A percentile compares a stretch with the other conserved stretches of the same genome.
phyloP scores from a whole-genome alignment of 129 eudicot genomes.

The Arctium minus region DNA sequence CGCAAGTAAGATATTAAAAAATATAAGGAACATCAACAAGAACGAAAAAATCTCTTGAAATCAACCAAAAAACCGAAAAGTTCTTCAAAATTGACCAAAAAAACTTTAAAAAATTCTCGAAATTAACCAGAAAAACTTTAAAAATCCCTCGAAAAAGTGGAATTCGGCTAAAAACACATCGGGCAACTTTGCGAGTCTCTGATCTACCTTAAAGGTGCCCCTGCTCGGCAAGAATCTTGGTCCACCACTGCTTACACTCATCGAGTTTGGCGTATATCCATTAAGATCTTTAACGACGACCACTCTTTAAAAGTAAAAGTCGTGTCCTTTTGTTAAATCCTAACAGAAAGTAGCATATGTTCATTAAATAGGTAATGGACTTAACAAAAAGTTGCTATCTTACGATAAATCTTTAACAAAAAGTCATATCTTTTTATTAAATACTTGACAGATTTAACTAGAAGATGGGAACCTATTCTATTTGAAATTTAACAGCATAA shows the following conservation, averaged over 20 bases:
- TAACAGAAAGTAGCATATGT: not conserved
- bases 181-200: too few relatives aligned
- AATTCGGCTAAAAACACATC: too few relatives aligned
- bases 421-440: not conserved
- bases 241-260: not conserved
- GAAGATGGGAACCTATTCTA: not conserved
- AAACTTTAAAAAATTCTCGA: too few relatives aligned
- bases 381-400: not conserved
- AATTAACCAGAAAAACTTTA: too few relatives aligned
- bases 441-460: not conserved
- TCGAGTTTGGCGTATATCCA: not conserved
- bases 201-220: too few relatives aligned
- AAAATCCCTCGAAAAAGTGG: too few relatives aligned
- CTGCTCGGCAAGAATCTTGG: too few relatives aligned
- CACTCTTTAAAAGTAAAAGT: not conserved
- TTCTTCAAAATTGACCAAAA: too few relatives aligned
- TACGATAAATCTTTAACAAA: not conserved
- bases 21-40: too few relatives aligned
- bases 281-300: not conserved
- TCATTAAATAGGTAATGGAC: not conserved
- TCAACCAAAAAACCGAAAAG: too few relatives aligned
- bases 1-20: too few relatives aligned
- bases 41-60: too few relatives aligned
- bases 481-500: not conserved
- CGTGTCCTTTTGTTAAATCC: not conserved